Evolutionary conservation across 805 yeast genomes (phyloP).

Genomic region (Saccharomycopsis malanga): DNA sequence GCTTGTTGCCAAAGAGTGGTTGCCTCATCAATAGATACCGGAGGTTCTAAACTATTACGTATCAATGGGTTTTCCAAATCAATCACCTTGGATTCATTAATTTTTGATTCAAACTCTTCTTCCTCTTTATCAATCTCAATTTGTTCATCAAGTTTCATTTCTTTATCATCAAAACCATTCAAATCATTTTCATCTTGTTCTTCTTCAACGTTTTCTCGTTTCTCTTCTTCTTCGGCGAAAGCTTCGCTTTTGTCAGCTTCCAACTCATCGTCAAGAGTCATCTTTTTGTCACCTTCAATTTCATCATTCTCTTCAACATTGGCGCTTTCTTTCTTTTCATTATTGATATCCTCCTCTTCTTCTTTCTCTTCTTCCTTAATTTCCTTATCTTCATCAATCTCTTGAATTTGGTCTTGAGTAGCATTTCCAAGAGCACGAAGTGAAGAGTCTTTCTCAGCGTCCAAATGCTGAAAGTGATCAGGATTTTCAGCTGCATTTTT

Average conservation of each 20-base stretch:
- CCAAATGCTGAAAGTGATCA: constrained; percentile 80
- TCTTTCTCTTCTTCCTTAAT: constrained; percentile 60
- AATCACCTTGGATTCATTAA: constrained; percentile 13
- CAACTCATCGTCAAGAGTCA: constrained; percentile 25
- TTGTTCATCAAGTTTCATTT: constrained; percentile 28
- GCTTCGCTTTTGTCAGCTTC: constrained; percentile 25
- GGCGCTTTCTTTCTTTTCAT: constrained; percentile 29
- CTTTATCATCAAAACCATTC: constrained; percentile 28
- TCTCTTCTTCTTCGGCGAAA: constrained; percentile 28
- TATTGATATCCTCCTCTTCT: constrained; percentile 30
- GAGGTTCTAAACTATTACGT: constrained; percentile 29
- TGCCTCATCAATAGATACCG: constrained; percentile 56
- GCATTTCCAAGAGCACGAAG: constrained; percentile 95
- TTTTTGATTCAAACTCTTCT: constrained; percentile 30
- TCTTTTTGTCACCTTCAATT: constrained; percentile 27
- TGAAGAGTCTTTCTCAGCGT: constrained; percentile 68
- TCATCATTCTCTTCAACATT: constrained; percentile 27
- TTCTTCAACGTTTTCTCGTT: constrained; percentile 38
- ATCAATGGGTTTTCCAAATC: constrained; percentile 25
- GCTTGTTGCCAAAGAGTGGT: constrained; percentile 75
- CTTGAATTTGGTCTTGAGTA: constrained; percentile 66
- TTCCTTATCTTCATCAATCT: constrained; percentile 73
- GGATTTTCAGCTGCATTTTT: constrained; percentile 60
- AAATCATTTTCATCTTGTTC: constrained; percentile 30
- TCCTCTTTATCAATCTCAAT: constrained; percentile 21